A percentile compares a stretch with the other conserved stretches of the same genome.
Evolutionary conservation across 768 basidiomycete genomes (phyloP).

Genomic region (Amanita pseudoporphyria): DNA sequence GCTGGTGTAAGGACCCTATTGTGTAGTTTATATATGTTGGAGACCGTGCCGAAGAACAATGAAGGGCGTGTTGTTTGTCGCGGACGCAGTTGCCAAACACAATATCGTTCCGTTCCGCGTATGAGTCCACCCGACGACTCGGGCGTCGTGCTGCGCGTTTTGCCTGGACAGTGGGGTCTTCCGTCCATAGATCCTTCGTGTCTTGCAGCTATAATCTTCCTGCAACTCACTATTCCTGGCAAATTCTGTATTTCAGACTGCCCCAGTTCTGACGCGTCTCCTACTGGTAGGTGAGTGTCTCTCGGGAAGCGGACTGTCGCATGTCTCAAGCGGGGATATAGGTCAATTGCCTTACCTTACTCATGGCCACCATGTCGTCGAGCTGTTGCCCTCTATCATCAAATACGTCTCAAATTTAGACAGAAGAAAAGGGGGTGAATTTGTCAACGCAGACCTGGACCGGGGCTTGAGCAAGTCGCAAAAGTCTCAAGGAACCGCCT

Average conservation of each 20-base stretch:
- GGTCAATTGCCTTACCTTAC: conserved; percentile 67
- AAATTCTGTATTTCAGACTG: conserved; percentile 53
- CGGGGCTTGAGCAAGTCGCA: conserved; percentile 33
- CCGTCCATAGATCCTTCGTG: conserved; percentile 61
- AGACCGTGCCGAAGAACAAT: neutral
- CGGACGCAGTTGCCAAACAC: neutral
- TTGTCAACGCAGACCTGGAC: conserved; percentile 36
- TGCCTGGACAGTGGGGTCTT: conserved; percentile 58
- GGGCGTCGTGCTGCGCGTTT: conserved; percentile 44
- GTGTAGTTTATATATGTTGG: too few relatives aligned
- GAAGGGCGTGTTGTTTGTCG: neutral
- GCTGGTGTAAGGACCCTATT: too few relatives aligned
- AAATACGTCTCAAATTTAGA: conserved; percentile 52
- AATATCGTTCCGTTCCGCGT: too few relatives aligned
- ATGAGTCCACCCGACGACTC: conserved; percentile 9
- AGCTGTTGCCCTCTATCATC: conserved; percentile 51
- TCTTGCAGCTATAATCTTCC: conserved; percentile 54
- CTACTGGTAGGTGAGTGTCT: conserved; percentile 46
- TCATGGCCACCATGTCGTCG: conserved; percentile 41
- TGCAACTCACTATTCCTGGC: conserved; percentile 63
- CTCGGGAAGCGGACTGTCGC: neutral
- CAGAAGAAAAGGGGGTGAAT: conserved; percentile 19
- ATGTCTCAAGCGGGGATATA: conserved; percentile 18
- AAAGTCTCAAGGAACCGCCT: conserved; percentile 47
- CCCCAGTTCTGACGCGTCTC: conserved; percentile 62